phyloP scores from a whole-genome alignment of 345 rosid genomes.

The Populus tremula region DNA sequence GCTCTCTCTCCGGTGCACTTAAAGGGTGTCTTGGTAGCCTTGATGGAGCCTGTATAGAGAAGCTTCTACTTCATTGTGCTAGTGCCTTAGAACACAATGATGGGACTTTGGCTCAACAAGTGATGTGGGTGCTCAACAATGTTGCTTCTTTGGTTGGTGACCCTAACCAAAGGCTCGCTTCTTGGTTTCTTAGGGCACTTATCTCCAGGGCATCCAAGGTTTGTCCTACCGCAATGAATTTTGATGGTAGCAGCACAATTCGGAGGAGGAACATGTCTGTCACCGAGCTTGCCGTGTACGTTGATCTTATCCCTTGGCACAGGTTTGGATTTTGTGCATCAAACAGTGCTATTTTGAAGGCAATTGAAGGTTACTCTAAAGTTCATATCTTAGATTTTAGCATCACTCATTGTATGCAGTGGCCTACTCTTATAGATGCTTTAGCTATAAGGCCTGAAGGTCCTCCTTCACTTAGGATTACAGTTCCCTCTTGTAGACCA shows the following conservation, averaged over 20 bases:
- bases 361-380: constrained; percentile 44
- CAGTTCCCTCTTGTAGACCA: constrained; percentile 53
- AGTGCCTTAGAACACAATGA: constrained; percentile 63
- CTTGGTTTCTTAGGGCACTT: constrained; percentile 64
- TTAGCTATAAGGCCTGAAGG: constrained; percentile 63
- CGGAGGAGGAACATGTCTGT: constrained; percentile 51
- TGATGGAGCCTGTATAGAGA: constrained; percentile 67
- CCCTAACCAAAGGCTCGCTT: constrained; percentile 63
- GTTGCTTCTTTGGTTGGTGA: constrained; percentile 62
- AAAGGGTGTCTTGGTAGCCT: constrained; percentile 63
- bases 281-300: constrained; percentile 64
- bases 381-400: constrained; percentile 66
- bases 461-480: constrained; percentile 58
- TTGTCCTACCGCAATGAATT: constrained; percentile 47
- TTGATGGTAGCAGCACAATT: constrained; percentile 34
- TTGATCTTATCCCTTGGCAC: constrained; percentile 75
- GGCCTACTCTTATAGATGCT: constrained; percentile 71
- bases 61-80: constrained; percentile 70
- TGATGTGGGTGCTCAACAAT: constrained; percentile 83
- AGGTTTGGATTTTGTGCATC: constrained; percentile 69
- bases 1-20: constrained; percentile 51
- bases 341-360: constrained; percentile 48
- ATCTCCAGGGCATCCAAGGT: constrained; percentile 57
- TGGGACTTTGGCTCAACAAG: constrained; percentile 69
- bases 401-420: constrained; percentile 70